Conservation (phyloP, 2,329 filamentous ascomycete genomes). For the Fusarium tjaetaba region DNA sequence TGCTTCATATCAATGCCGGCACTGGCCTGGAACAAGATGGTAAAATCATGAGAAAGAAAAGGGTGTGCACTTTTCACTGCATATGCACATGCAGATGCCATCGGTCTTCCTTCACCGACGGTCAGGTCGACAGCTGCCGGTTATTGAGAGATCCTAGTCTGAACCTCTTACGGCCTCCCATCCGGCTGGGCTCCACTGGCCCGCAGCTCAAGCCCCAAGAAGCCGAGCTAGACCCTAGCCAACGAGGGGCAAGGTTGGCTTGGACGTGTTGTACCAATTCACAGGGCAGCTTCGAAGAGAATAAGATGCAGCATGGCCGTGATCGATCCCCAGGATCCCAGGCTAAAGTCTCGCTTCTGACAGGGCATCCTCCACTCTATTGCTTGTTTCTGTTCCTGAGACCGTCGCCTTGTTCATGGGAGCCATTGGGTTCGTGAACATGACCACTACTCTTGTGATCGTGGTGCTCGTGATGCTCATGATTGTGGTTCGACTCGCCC, state of each 20-base stretch:
- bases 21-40: not conserved
- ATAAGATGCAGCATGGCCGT: constrained; percentile 2
- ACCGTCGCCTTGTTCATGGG: constrained; percentile 35
- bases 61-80: not conserved
- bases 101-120: constrained; percentile 1
- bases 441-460: constrained; percentile 45
- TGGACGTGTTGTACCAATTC: not conserved
- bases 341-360: constrained; percentile 5
- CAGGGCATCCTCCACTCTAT: constrained; percentile 25
- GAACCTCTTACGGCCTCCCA: not conserved
- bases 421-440: constrained; percentile 23
- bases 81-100: not conserved
- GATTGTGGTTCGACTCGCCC: constrained; percentile 47
- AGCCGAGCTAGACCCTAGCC: constrained; percentile 20
- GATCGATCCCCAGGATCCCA: constrained; percentile 4
- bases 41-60: not conserved
- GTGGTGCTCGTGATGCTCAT: constrained; percentile 48
- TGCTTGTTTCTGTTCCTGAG: constrained; percentile 46
- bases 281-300: not conserved
- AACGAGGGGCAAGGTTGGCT: constrained; percentile 4
- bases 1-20: constrained; percentile 4
- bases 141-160: not conserved
- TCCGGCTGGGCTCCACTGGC: constrained; percentile 20
- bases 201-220: constrained; percentile 5
- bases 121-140: constrained; percentile 13